A percentile compares a stretch with the other conserved stretches of the same genome.
Conservation (phyloP, 306 rosid genomes). For the Spatholobus suberectus region DNA sequence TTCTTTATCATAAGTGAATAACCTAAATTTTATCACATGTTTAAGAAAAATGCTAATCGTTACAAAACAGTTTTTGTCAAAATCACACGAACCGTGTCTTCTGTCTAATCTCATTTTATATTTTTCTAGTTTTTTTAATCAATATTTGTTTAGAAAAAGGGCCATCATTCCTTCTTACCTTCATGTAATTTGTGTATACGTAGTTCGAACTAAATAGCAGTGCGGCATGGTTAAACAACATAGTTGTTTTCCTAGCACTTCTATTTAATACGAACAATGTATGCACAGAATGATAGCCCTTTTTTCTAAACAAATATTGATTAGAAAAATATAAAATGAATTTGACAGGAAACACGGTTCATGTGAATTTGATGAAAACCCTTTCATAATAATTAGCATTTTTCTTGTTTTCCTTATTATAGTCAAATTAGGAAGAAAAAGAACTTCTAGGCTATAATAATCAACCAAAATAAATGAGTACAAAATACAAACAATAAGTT, state of each 20-base stretch:
- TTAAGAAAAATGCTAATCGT: not conserved
- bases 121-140: not conserved
- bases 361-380: not conserved
- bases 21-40: not conserved
- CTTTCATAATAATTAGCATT: not conserved
- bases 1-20: not conserved
- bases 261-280: not conserved
- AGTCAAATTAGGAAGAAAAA: not conserved
- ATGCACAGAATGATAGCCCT: not conserved
- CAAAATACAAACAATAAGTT: not conserved
- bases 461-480: not conserved
- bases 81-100: not conserved
- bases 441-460: not conserved
- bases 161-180: not conserved
- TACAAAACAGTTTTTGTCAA: not conserved
- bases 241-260: not conserved
- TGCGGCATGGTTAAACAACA: not conserved
- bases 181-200: not conserved
- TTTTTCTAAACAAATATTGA: not conserved
- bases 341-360: not conserved
- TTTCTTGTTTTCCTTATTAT: not conserved
- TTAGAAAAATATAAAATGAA: not conserved
- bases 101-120: not conserved
- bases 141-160: not conserved
- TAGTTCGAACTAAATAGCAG: not conserved